These are phyloP conservation scores for Mycena vitilis DNA, from an alignment of 768 basidiomycete species.

Conservation along the genomic window DNA sequence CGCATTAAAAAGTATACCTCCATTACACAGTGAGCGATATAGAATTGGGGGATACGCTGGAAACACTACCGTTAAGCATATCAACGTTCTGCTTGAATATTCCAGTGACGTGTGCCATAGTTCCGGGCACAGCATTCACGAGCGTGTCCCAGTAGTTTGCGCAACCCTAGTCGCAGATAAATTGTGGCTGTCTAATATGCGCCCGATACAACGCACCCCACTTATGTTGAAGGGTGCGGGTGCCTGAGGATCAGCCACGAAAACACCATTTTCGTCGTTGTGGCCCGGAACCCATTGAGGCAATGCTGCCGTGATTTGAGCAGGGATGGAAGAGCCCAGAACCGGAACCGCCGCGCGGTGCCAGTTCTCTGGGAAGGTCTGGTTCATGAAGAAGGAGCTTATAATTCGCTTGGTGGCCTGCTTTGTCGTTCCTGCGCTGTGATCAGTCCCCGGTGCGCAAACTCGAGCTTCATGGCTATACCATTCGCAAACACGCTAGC, in stretches of 20 bases:
- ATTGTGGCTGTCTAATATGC: not conserved
- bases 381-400: slow-evolving; percentile 11
- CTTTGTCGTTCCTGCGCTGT: slow-evolving; percentile 27
- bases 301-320: slow-evolving; percentile 9
- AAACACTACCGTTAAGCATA: slow-evolving; percentile 11
- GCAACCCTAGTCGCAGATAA: slow-evolving; percentile 10
- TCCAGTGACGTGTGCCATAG: slow-evolving; percentile 1
- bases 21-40: too few species aligned
- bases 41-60: not conserved
- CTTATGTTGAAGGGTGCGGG: slow-evolving; percentile 29
- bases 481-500: too few species aligned
- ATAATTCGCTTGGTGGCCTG: slow-evolving; percentile 19
- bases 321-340: not conserved
- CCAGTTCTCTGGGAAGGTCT: too few species aligned
- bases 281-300: not conserved
- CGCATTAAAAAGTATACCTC: too few species aligned
- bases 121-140: not conserved
- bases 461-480: too few species aligned
- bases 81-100: slow-evolving; percentile 1
- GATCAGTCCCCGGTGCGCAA: too few species aligned
- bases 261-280: slow-evolving; percentile 28
- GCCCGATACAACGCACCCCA: slow-evolving; percentile 3
- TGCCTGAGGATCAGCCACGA: slow-evolving; percentile 18
- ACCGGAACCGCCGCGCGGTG: slow-evolving; percentile 15
- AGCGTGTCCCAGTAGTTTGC: slow-evolving; percentile 10